phyloP scores from a whole-genome alignment of 2,329 filamentous ascomycete genomes.

The Penicillium freii region DNA sequence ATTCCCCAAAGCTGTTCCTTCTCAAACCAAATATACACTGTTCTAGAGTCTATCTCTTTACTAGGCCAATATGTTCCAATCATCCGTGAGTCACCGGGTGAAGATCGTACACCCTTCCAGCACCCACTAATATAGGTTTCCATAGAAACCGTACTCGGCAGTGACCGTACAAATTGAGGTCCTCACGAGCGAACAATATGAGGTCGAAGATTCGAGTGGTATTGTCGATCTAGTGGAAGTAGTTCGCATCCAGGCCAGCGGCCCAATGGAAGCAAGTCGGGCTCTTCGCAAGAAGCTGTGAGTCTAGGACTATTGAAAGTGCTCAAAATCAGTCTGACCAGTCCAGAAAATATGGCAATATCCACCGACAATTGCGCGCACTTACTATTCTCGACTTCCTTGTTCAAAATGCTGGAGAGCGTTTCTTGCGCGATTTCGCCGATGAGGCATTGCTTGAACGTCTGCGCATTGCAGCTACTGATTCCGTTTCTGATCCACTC shows the following conservation, averaged over 20 bases:
- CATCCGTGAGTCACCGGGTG: conserved; percentile 26
- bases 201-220: conserved; percentile 86
- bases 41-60: not conserved
- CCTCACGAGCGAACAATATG: conserved; percentile 82
- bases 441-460: conserved; percentile 92
- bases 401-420: conserved; percentile 86
- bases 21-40: not conserved
- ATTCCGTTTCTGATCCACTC: conserved; percentile 76
- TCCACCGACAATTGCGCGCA: conserved; percentile 87
- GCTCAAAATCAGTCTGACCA: conserved; percentile 9
- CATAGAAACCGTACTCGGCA: conserved; percentile 82
- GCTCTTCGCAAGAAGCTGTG: conserved; percentile 93
- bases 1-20: not conserved
- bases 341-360: conserved; percentile 80
- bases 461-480: conserved; percentile 80
- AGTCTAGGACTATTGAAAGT: conserved; percentile 27
- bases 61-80: conserved; percentile 37
- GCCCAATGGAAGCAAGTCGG: conserved; percentile 83
- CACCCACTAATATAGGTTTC: conserved; percentile 8
- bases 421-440: conserved; percentile 82
- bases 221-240: conserved; percentile 94
- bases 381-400: conserved; percentile 86
- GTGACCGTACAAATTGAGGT: conserved; percentile 90
- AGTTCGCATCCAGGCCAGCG: conserved; percentile 81
- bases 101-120: not conserved